phyloP scores from a whole-genome alignment of 2,329 filamentous ascomycete species.

The Cladophialophora chaetospira region DNA sequence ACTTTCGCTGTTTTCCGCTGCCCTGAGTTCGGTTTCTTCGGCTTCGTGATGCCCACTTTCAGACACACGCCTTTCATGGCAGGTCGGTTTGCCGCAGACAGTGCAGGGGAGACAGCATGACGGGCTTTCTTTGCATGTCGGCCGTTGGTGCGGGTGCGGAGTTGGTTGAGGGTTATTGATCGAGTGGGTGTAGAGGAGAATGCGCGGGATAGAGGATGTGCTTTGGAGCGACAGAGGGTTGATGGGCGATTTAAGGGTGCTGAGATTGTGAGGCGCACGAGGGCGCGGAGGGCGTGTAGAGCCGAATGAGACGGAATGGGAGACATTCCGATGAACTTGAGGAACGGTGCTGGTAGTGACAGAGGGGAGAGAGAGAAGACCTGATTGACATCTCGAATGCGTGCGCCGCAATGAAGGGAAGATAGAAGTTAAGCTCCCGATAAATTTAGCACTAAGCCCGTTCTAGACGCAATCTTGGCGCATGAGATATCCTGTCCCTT shows the following conservation, averaged over 20 bases:
- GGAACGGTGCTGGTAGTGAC: neutral
- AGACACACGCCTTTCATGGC: constrained; percentile 94
- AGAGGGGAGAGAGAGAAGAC: neutral
- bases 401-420: too few species aligned
- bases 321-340: constrained; percentile 24
- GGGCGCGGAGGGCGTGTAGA: constrained; percentile 40
- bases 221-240: constrained; percentile 20
- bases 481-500: too few species aligned
- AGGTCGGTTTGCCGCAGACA: constrained; percentile 66
- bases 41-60: constrained; percentile 88
- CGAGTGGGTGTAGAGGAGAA: constrained; percentile 62
- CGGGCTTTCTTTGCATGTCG: constrained; percentile 77
- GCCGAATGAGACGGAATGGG: constrained; percentile 40
- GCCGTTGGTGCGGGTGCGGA: constrained; percentile 55
- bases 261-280: constrained; percentile 33
- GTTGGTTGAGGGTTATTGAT: constrained; percentile 71
- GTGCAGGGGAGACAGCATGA: constrained; percentile 83
- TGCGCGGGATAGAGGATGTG: constrained; percentile 38
- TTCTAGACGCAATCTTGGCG: too few species aligned
- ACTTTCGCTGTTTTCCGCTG: constrained; percentile 95
- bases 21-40: constrained; percentile 98
- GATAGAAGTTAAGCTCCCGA: too few species aligned
- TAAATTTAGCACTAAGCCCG: too few species aligned
- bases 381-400: too few species aligned
- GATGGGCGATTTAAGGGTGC: constrained; percentile 7